Conservation (phyloP, 1,139 yeast species). For the Diutina pseudorugosa region DNA sequence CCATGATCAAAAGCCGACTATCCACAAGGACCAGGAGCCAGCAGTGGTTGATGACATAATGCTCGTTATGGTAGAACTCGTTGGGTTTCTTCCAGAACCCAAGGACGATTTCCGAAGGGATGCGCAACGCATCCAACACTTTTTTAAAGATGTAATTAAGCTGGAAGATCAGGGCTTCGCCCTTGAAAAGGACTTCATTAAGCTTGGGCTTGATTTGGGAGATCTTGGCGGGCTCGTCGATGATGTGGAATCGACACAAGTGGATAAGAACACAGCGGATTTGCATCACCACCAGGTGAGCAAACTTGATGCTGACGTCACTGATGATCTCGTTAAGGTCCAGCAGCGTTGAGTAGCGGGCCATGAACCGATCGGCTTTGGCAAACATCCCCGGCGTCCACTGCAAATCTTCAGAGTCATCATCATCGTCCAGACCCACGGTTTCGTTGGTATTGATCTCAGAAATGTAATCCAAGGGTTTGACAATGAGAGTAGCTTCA, state of each 20-base stretch:
- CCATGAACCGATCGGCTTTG: conserved; percentile 24
- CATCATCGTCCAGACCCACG: conserved; percentile 10
- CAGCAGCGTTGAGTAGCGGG: conserved; percentile 15
- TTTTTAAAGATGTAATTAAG: conserved; percentile 65
- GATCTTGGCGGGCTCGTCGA: conserved; percentile 26
- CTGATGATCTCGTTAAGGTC: conserved; percentile 34
- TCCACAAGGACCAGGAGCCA: conserved; percentile 77
- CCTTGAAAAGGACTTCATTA: conserved; percentile 22
- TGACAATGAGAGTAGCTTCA: conserved; percentile 50
- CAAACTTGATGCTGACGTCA: conserved; percentile 32
- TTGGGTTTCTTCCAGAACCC: conserved; percentile 82
- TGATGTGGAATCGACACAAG: conserved; percentile 25
- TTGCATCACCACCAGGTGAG: conserved; percentile 22
- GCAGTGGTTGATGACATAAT: conserved; percentile 62
- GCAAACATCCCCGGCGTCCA: conserved; percentile 9
- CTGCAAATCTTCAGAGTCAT: conserved; percentile 8
- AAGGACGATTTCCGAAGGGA: conserved; percentile 63
- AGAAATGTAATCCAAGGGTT: conserved; percentile 56
- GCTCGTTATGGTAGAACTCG: conserved; percentile 38
- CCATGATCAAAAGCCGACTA: conserved; percentile 61
- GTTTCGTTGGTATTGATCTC: conserved; percentile 36
- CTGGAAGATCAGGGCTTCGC: conserved; percentile 53
- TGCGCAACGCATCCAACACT: conserved; percentile 57
- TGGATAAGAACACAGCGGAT: conserved; percentile 28
- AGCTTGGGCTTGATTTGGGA: conserved; percentile 31